phyloP scores from a whole-genome alignment of 345 rosid genomes.

The Passiflora organensis region DNA sequence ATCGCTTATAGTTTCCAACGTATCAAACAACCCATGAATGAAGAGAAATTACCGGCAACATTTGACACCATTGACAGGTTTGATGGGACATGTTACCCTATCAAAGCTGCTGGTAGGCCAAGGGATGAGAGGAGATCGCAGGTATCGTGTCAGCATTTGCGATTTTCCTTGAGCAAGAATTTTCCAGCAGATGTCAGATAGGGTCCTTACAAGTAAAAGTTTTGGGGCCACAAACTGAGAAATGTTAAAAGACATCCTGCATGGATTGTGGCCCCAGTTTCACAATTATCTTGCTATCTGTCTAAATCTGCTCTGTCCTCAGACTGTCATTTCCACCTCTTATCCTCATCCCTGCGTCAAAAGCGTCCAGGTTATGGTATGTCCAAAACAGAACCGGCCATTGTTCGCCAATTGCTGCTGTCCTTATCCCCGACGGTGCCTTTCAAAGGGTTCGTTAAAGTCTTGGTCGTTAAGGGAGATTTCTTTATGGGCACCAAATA shows the following conservation, averaged over 20 bases:
- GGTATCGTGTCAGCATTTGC: too few species aligned
- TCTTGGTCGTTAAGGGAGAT: constrained; percentile 19
- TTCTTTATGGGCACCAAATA: constrained; percentile 25
- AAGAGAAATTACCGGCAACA: too few species aligned
- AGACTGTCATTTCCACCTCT: constrained; percentile 12
- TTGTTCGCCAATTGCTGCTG: constrained; percentile 4
- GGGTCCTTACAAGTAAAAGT: background rate
- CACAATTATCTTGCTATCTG: constrained; percentile 12
- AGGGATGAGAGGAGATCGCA: too few species aligned
- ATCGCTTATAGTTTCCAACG: too few species aligned
- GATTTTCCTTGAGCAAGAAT: too few species aligned
- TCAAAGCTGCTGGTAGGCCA: too few species aligned
- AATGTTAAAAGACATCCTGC: constrained; percentile 2
- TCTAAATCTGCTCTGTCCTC: background rate
- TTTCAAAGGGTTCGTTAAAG: constrained; percentile 19
- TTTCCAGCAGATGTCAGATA: too few species aligned
- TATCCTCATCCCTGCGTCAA: constrained; percentile 7
- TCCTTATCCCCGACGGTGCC: constrained; percentile 19
- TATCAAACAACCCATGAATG: too few species aligned
- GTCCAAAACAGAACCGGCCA: constrained; percentile 15
- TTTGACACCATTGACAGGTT: too few species aligned
- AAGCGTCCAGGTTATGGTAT: background rate
- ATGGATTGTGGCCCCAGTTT: constrained; percentile 10
- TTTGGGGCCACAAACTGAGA: constrained; percentile 7
- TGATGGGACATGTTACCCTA: too few species aligned